Evolutionary conservation across 2,329 filamentous ascomycete genomes (phyloP), one percentile per base, ranked within the genome.

Genomic region (Hypoxylon sp.): DNA sequence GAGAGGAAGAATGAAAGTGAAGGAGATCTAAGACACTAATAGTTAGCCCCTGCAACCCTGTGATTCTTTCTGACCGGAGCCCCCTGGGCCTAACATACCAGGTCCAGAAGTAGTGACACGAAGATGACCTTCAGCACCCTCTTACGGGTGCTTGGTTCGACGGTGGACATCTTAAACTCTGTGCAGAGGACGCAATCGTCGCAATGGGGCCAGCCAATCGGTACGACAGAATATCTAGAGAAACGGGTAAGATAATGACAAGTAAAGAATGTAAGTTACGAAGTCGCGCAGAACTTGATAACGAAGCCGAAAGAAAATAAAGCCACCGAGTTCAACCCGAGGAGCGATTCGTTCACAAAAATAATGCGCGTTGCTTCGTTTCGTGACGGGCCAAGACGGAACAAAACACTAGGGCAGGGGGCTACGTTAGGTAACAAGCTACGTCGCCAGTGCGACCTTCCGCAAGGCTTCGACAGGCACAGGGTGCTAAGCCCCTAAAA

Each of bases 1-100:
- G 34, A 99, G 87, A 0, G 95, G 95, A 7, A 99, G 89, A 75
- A 98, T 98, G 76, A 99, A 97, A 28, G 95, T 99, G 78, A 99
- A 99, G 58, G 94, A 97, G 73, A 98, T 92, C 94, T 97, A 67
- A 19, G 7, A 34, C 19, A 28, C 6, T 28, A 32, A 19, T 20
- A 8, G 50, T 59, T 28, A 47, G 46, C 56, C 60, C 46, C 20
- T 15, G n/a, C 19, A 17, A 17, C 17, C 13, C 17, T 56, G 5
- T 49, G 17, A 32, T 34, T 15, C 19, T 19, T 22, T 41, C n/a
- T 22, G 26, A 11, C 41, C n/a, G 3, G 5, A 6, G 24, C 22
- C 24, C 24, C n/a, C n/a, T 6, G 22, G 4, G 28, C 17, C 32
- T 44, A 51, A 76, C 86, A 69, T 85, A 97, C 94, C 79, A 98